Percentiles rank a stretch among this genome's conserved stretches.
Evolutionary conservation across 2,329 filamentous ascomycete genomes (phyloP).

Genomic region (Emmonsia crescens): DNA sequence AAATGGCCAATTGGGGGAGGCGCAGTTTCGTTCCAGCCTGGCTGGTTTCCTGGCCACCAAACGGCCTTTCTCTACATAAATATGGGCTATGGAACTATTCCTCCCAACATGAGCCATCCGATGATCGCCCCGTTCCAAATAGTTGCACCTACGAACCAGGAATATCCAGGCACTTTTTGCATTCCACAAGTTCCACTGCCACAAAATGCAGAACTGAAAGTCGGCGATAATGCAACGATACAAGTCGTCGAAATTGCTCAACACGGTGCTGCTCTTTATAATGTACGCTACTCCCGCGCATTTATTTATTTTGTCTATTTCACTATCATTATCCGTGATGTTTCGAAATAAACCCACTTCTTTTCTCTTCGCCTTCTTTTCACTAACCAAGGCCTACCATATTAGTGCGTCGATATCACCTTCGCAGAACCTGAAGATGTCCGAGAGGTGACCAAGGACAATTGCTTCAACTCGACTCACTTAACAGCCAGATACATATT

Average conservation of each 20-base stretch:
- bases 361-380: not conserved
- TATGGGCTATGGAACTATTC: conserved; percentile 71
- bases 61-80: conserved; percentile 83
- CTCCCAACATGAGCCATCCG: conserved; percentile 73
- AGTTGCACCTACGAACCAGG: conserved; percentile 64
- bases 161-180: conserved; percentile 84
- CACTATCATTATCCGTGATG: not conserved
- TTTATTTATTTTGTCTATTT: not conserved
- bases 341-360: not conserved
- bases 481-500: conserved; percentile 7
- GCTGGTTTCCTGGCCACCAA: conserved; percentile 86
- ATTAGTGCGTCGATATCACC: conserved; percentile 88
- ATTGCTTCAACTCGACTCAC: conserved; percentile 71
- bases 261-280: conserved; percentile 74
- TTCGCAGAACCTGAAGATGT: conserved; percentile 74
- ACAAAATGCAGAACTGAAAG: conserved; percentile 54
- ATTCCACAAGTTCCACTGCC: conserved; percentile 82
- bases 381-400: conserved; percentile 1
- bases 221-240: conserved; percentile 84
- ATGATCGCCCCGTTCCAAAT: conserved; percentile 78
- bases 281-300: conserved; percentile 43
- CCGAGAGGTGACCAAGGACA: conserved; percentile 60
- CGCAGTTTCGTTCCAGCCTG: conserved; percentile 80
- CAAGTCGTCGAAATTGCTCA: conserved; percentile 74
- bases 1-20: conserved; percentile 84